Conservation (phyloP, 2,329 filamentous ascomycete species). For the Bipolaris gigantea region DNA sequence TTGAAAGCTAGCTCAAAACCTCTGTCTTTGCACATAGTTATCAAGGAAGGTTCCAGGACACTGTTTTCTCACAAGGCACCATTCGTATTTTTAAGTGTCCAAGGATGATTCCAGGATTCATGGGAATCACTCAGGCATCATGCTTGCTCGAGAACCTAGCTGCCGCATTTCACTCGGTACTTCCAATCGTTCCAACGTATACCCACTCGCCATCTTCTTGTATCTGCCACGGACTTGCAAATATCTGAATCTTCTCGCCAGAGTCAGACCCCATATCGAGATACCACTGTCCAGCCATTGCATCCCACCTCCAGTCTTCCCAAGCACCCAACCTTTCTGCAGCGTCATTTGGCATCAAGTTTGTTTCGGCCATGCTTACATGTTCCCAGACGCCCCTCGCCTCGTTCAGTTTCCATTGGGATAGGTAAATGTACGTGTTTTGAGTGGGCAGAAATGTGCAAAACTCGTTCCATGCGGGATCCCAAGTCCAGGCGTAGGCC, state of each 20-base stretch:
- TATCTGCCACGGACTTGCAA: constrained; percentile 18
- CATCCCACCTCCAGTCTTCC: constrained; percentile 27
- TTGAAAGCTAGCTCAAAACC: no score
- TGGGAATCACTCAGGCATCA: neutral
- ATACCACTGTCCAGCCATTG: constrained; percentile 19
- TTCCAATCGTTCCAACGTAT: constrained; percentile 11
- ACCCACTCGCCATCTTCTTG: constrained; percentile 16
- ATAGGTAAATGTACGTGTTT: constrained; percentile 13
- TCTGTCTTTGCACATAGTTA: neutral
- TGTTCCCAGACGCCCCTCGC: constrained; percentile 17
- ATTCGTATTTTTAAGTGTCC: neutral
- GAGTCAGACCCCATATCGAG: constrained; percentile 8
- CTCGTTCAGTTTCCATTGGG: constrained; percentile 14
- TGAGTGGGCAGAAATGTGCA: constrained; percentile 11
- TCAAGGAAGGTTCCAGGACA: neutral
- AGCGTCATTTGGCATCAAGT: constrained; percentile 10
- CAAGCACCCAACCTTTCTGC: constrained; percentile 18
- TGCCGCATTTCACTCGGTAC: neutral
- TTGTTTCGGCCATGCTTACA: constrained; percentile 5
- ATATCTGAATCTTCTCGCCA: constrained; percentile 8
- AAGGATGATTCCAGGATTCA: neutral
- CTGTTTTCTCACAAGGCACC: neutral
- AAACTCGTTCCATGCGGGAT: constrained; percentile 19
- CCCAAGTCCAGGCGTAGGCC: constrained; percentile 17
- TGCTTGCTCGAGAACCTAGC: neutral